Evolutionary conservation across 768 basidiomycete genomes (phyloP), one percentile per base, ranked within the genome.

Genomic region (Albatrellus ellisii): DNA sequence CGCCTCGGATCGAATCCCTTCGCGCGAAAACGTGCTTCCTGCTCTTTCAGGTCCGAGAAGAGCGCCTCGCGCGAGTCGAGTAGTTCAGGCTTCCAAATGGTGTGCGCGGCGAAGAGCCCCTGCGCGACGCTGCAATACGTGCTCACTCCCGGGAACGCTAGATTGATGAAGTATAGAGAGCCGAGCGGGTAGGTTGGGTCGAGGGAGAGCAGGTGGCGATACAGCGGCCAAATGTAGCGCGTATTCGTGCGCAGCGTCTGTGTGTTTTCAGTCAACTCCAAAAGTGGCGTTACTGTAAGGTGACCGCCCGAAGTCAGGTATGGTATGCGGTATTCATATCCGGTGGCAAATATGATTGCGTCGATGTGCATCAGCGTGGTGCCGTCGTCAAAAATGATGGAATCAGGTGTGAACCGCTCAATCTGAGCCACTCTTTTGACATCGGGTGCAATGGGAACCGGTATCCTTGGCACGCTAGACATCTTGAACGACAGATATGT

Each of bases 151-250:
- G 60, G 52, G 4, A 65, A 60, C 1, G 72, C 72, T 2, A 77
- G 60, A 2, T 73, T 72, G 44, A 76, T 59, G 54, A 78, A 75
- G 4, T 70, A 63, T 18, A 77, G 65, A 10, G 73, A 70, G 28
- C 65, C 72, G 2, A 64, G 54, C 1, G 74, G 75, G 40, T 70
- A 58, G 6, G 56, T 52, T 4, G 65, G 52, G n/a, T 65, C 63
- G 32, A 76, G 56, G 10, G 69, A 70, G 47, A 79, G 65, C 20
- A 76, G 66, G 54, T 75, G 70, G 20, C 59, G 54, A 51, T 73
- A 63, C 4, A 77, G 54, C 1, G 77, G 75, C 52, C 70, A 72
- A 28, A 78, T 64, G 50, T 77, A 74, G 1, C 61, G 62, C 17
- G 62, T 51, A 55, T 77, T 79, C 24, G 63, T 70, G 14, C 65